A percentile compares a stretch with the other conserved stretches of the same genome.
These are phyloP conservation scores for Yamadazyma dendronema DNA, from an alignment of 1,139 yeast genomes.

Conservation along the genomic window DNA sequence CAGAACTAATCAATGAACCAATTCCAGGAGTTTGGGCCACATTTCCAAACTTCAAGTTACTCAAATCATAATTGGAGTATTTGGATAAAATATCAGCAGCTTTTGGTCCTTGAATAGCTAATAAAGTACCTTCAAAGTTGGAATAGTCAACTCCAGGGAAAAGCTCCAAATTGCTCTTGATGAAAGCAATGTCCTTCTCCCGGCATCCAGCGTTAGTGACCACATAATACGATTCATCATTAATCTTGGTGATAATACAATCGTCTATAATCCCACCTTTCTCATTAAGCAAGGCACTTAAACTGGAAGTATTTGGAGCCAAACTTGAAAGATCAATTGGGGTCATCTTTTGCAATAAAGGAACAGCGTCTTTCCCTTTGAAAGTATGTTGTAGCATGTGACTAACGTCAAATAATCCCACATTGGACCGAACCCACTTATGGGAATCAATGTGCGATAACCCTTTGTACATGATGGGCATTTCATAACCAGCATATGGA, in stretches of 20 bases:
- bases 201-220: conserved; percentile 98
- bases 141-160: conserved; percentile 54
- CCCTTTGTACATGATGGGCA: conserved; percentile 86
- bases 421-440: conserved; percentile 84
- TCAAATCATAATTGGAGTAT: conserved; percentile 58
- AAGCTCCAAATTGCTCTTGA: conserved; percentile 48
- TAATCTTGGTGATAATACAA: conserved; percentile 84
- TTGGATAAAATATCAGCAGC: conserved; percentile 66
- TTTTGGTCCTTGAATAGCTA: conserved; percentile 92
- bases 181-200: conserved; percentile 69
- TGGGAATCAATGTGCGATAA: conserved; percentile 92
- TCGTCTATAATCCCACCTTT: conserved; percentile 90
- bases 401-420: conserved; percentile 93
- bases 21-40: conserved; percentile 41
- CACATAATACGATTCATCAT: conserved; percentile 73
- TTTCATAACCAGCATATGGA: conserved; percentile 89
- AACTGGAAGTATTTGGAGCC: conserved; percentile 59
- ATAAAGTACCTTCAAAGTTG: conserved; percentile 69
- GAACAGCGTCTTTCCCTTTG: conserved; percentile 65
- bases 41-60: conserved; percentile 70
- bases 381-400: conserved; percentile 93
- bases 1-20: conserved; percentile 37
- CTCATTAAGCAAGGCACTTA: conserved; percentile 74
- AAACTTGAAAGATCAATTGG: conserved; percentile 75
- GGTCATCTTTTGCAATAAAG: conserved; percentile 72